A percentile compares a stretch with the other conserved stretches of the same genome.
Evolutionary conservation across 148 eudicot genomes (phyloP).

Genomic region (Camellia granthamiana): DNA sequence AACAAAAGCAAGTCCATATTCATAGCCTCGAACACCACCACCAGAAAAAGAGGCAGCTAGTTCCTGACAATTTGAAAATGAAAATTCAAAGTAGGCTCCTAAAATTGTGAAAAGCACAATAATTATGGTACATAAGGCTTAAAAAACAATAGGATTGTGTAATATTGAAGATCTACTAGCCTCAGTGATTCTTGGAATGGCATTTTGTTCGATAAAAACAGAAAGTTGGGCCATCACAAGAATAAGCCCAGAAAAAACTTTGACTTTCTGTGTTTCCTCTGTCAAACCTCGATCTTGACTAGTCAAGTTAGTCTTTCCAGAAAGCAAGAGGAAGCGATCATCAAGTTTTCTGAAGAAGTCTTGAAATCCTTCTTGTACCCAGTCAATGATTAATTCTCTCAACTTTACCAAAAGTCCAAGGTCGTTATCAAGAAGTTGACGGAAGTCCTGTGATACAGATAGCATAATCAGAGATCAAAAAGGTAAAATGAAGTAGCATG

Average conservation of each 20-base stretch:
- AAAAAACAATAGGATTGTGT: not conserved
- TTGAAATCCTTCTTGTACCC: conserved; percentile 98
- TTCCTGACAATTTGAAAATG: conserved; percentile 53
- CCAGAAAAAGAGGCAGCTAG: conserved; percentile 82
- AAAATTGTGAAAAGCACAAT: not conserved
- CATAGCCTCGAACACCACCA: conserved; percentile 70
- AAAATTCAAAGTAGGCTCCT: conserved; percentile 2
- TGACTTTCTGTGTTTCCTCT: conserved; percentile 61
- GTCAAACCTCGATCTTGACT: conserved; percentile 40
- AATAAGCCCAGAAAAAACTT: conserved; percentile 71
- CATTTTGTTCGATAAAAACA: conserved; percentile 78
- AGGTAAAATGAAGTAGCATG: conserved; percentile 15
- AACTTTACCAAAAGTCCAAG: conserved; percentile 56
- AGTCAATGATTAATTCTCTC: conserved; percentile 61
- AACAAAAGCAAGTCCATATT: conserved; percentile 83
- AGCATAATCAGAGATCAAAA: conserved; percentile 14
- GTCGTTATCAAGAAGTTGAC: conserved; percentile 78
- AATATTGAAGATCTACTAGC: conserved; percentile 38
- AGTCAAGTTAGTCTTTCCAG: conserved; percentile 53
- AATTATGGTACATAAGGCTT: not conserved
- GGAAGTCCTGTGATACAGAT: conserved; percentile 55
- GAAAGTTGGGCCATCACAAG: conserved; percentile 89
- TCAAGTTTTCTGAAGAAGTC: conserved; percentile 76
- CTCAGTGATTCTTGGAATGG: conserved; percentile 95
- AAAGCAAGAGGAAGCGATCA: conserved; percentile 58